phyloP scores from a whole-genome alignment of 1,284 basidiomycete species.

The Agaricales sp. region DNA sequence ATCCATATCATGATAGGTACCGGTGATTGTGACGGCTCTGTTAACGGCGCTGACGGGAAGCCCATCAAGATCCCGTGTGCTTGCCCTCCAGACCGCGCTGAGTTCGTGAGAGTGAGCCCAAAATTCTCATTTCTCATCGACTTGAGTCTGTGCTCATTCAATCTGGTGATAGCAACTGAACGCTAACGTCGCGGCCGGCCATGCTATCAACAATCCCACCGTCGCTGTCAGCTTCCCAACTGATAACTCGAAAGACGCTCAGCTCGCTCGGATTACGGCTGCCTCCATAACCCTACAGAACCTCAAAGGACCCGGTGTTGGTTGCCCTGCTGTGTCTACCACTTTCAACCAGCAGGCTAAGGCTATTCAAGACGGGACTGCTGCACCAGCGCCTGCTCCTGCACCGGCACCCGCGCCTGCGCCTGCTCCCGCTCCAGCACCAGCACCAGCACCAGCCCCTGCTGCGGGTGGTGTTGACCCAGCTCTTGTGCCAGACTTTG shows the following conservation, averaged over 20 bases:
- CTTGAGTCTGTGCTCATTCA: not conserved
- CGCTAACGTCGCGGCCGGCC: slow-evolving; percentile 34
- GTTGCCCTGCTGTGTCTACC: slow-evolving; percentile 23
- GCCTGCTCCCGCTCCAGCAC: slow-evolving; percentile 2
- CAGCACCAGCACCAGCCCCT: not conserved
- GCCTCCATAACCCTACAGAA: slow-evolving; percentile 25
- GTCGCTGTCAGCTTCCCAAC: slow-evolving; percentile 32
- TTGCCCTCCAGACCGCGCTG: slow-evolving; percentile 31
- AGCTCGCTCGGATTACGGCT: slow-evolving; percentile 28
- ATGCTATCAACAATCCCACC: slow-evolving; percentile 27
- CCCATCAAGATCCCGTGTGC: slow-evolving; percentile 32
- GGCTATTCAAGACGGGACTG: slow-evolving; percentile 12
- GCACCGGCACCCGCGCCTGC: not conserved
- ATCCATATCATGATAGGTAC: slow-evolving; percentile 14
- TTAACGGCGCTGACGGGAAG: slow-evolving; percentile 25
- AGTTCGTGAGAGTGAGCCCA: slow-evolving; percentile 28
- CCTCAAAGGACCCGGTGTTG: slow-evolving; percentile 23
- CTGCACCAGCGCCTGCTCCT: not conserved
- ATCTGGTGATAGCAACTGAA: slow-evolving; percentile 22
- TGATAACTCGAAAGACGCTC: slow-evolving; percentile 26
- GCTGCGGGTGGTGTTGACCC: slow-evolving; percentile 4
- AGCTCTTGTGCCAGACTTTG: slow-evolving; percentile 9
- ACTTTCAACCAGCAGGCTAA: slow-evolving; percentile 17
- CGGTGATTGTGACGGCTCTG: slow-evolving; percentile 32
- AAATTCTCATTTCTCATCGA: slow-evolving; percentile 4